phyloP scores from a whole-genome alignment of 2,329 filamentous ascomycete genomes.

The Fusarium siculi region DNA sequence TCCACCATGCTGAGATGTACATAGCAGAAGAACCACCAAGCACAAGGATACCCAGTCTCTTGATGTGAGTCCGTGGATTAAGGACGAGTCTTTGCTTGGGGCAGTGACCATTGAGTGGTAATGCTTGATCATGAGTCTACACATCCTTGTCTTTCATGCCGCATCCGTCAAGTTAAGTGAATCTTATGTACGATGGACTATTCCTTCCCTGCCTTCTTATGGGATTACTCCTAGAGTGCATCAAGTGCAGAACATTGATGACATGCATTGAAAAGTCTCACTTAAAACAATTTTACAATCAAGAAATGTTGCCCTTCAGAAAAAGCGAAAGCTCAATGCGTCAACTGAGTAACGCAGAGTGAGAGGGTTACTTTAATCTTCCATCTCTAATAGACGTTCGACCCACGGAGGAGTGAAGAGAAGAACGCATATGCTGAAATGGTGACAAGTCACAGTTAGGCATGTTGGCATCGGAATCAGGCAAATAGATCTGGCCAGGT shows the following conservation, averaged over 20 bases:
- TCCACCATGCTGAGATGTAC: neutral
- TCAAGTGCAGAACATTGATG: neutral
- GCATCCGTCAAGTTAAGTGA: neutral
- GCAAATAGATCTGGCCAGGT: neutral
- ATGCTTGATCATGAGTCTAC: neutral
- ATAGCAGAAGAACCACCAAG: neutral
- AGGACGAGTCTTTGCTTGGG: neutral
- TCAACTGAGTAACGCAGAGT: conserved; percentile 61
- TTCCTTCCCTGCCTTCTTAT: neutral
- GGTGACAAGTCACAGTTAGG: conserved; percentile 42
- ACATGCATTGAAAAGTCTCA: neutral
- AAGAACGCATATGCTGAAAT: conserved; percentile 67
- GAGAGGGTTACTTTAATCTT: conserved; percentile 62
- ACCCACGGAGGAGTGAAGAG: conserved; percentile 60
- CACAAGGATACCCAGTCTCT: neutral
- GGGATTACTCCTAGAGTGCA: neutral
- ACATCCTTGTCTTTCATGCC: neutral
- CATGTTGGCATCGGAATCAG: neutral
- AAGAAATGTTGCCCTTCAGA: conserved; percentile 56
- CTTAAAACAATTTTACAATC: neutral
- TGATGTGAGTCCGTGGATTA: neutral
- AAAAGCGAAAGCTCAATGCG: conserved; percentile 60
- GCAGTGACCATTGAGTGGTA: neutral
- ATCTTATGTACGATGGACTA: neutral
- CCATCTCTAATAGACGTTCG: conserved; percentile 66